Percentiles rank a stretch among this genome's conserved stretches.
Conservation (phyloP, 2,329 filamentous ascomycete genomes). For the Westerdykella aurantiaca region DNA sequence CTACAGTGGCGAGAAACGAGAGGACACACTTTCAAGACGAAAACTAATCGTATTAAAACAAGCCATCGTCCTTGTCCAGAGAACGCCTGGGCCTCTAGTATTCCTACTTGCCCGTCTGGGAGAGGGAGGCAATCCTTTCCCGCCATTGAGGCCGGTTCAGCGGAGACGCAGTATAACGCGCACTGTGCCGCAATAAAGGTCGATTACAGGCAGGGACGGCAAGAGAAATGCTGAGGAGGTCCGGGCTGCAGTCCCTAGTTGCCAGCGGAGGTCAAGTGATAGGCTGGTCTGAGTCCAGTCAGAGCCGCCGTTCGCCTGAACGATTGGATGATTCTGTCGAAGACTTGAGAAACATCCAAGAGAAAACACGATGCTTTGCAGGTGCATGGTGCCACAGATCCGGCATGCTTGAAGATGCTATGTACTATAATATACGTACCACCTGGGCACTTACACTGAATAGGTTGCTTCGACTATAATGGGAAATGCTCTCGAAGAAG, state of each 20-base stretch:
- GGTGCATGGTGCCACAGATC: neutral
- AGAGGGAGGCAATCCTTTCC: neutral
- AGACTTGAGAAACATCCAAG: neutral
- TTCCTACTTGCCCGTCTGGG: neutral
- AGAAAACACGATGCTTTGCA: neutral
- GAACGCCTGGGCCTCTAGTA: neutral
- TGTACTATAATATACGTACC: neutral
- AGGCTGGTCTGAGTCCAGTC: neutral
- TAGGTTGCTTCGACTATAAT: neutral
- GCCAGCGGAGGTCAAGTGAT: neutral
- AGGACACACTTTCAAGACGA: no score
- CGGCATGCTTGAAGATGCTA: neutral
- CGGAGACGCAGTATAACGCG: neutral
- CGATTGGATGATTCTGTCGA: neutral
- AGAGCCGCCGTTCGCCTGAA: neutral
- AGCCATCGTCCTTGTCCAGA: neutral
- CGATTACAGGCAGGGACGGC: neutral
- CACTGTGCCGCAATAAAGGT: neutral
- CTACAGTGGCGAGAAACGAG: neutral
- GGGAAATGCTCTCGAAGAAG: neutral
- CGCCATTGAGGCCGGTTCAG: neutral
- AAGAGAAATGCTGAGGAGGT: neutral
- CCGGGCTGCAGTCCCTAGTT: neutral
- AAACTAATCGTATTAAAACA: neutral
- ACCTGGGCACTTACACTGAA: neutral